Percentiles rank a stretch among this genome's conserved stretches.
Conservation (phyloP, 768 basidiomycete species). For the Hypholoma sublateritium region DNA sequence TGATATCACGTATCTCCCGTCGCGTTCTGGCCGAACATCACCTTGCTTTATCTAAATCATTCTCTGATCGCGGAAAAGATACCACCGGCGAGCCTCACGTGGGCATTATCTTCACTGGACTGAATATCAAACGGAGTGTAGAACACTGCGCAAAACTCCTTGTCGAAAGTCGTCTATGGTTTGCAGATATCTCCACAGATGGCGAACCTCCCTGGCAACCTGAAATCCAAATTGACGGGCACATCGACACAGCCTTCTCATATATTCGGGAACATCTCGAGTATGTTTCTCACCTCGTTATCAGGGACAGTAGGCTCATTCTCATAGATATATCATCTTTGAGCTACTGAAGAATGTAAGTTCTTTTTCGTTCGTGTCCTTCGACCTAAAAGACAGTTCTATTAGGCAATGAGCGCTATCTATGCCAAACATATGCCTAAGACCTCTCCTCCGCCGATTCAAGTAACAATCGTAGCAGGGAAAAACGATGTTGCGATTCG, state of each 20-base stretch:
- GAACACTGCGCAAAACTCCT: slow-evolving; percentile 66
- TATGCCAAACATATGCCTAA: slow-evolving; percentile 45
- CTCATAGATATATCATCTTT: slow-evolving; percentile 75
- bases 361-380: neutral
- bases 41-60: slow-evolving; percentile 70
- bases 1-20: slow-evolving; percentile 86
- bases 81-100: slow-evolving; percentile 58
- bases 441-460: slow-evolving; percentile 56
- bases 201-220: slow-evolving; percentile 43
- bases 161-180: slow-evolving; percentile 42
- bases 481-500: slow-evolving; percentile 75
- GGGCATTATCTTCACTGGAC: slow-evolving; percentile 80
- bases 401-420: slow-evolving; percentile 74
- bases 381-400: neutral
- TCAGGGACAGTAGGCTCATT: neutral
- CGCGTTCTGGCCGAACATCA: slow-evolving; percentile 90
- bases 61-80: slow-evolving; percentile 35
- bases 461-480: slow-evolving; percentile 74
- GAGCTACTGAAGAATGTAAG: slow-evolving; percentile 88
- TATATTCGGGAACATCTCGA: slow-evolving; percentile 89
- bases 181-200: slow-evolving; percentile 36
- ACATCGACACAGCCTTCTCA: slow-evolving; percentile 66
- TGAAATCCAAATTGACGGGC: slow-evolving; percentile 72
- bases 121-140: slow-evolving; percentile 70
- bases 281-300: slow-evolving; percentile 38